Percentiles rank a stretch among this genome's conserved stretches.
These are phyloP conservation scores for Aspergillus niger DNA, from an alignment of 2,329 filamentous ascomycete species.

Conservation along the genomic window DNA sequence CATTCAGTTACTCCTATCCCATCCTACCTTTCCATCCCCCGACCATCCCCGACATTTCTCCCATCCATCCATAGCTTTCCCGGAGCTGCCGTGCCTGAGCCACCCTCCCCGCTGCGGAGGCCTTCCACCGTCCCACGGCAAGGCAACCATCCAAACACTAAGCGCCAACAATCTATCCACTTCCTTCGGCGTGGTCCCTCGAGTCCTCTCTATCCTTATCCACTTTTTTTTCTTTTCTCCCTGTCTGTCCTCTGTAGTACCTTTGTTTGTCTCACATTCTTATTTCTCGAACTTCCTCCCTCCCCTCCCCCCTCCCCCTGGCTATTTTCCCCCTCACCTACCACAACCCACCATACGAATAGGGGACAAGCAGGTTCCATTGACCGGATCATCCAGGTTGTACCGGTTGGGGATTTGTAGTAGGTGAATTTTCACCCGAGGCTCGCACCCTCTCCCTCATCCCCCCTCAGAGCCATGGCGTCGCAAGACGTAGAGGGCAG, in stretches of 20 bases:
- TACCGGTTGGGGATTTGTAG: constrained; percentile 16
- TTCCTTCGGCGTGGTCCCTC: constrained; percentile 5
- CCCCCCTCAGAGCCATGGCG: constrained; percentile 29
- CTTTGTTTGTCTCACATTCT: background rate
- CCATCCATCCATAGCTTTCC: background rate
- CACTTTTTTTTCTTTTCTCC: constrained; percentile 1
- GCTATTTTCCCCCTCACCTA: background rate
- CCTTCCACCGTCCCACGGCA: constrained; percentile 10
- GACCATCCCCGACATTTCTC: background rate
- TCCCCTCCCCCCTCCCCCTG: background rate
- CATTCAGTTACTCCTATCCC: background rate
- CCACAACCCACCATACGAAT: background rate
- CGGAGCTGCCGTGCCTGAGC: constrained; percentile 10
- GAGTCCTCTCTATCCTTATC: constrained; percentile 1
- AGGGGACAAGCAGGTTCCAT: constrained; percentile 7
- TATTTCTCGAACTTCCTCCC: too few species aligned
- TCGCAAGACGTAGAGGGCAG: constrained; percentile 30
- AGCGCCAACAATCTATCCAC: constrained; percentile 7
- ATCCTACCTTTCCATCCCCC: background rate
- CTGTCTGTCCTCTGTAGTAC: background rate
- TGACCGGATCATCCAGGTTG: constrained; percentile 12
- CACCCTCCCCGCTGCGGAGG: constrained; percentile 20
- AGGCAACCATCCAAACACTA: constrained; percentile 17
- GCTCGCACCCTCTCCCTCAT: constrained; percentile 12
- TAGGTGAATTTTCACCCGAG: constrained; percentile 23